phyloP scores from a whole-genome alignment of 169 alveolate genomes.

The Theileria parva region DNA sequence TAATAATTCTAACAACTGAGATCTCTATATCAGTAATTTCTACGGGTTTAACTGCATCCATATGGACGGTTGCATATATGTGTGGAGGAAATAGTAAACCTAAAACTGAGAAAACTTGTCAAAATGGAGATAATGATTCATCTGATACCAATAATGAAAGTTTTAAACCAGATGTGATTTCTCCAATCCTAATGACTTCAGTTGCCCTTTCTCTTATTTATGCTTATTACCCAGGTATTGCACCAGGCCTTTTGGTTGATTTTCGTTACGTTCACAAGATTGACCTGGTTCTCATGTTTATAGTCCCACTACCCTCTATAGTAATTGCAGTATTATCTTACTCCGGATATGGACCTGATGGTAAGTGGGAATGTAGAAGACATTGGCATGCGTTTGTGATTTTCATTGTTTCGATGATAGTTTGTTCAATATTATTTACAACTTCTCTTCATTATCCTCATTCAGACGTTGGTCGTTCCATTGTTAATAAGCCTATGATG shows the following conservation, averaged over 20 bases:
- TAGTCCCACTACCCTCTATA: conserved; percentile 12
- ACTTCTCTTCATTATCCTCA: conserved; percentile 10
- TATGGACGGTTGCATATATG: conserved; percentile 15
- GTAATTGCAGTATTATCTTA: conserved; percentile 5
- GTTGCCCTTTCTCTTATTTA: conserved; percentile 8
- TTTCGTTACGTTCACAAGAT: conserved; percentile 9
- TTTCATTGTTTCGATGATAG: neutral
- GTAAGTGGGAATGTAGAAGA: neutral
- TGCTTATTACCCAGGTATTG: conserved; percentile 31
- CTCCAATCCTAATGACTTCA: conserved; percentile 8
- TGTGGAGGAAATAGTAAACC: neutral
- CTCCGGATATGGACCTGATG: neutral
- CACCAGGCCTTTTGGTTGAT: conserved; percentile 23
- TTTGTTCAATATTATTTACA: conserved; percentile 3
- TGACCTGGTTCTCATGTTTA: conserved; percentile 2
- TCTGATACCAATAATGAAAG: no score
- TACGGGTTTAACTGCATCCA: neutral
- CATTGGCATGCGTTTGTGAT: neutral
- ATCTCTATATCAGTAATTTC: conserved; percentile 2
- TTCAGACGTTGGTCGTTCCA: neutral
- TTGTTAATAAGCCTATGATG: neutral
- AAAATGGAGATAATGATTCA: conserved; percentile 9
- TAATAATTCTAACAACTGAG: conserved; percentile 1
- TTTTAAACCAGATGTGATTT: neutral
- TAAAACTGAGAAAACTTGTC: neutral